These are phyloP conservation scores for Rhodomyrtus psidioides DNA, from an alignment of 441 rosid genomes.

Conservation along the genomic window DNA sequence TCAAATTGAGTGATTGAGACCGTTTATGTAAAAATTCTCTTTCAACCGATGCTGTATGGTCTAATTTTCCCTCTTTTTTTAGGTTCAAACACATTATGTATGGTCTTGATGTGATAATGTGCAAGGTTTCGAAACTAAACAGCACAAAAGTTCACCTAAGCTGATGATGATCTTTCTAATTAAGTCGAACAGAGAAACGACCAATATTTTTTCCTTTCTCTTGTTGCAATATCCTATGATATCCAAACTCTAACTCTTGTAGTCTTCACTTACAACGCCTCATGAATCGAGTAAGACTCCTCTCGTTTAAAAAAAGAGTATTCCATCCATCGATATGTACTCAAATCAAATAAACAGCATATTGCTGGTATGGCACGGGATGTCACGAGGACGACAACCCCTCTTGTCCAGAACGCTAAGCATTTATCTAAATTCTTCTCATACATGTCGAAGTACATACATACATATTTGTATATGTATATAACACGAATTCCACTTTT, in stretches of 20 bases:
- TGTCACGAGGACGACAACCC: not conserved
- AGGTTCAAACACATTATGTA: not conserved
- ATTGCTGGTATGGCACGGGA: rapidly evolving
- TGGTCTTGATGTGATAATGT: not conserved
- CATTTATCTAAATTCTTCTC: not conserved
- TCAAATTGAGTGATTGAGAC: not conserved
- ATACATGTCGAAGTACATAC: not conserved
- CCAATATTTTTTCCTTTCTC: not conserved
- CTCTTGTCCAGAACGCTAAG: not conserved
- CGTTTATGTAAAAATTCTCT: not conserved
- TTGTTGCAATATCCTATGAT: not conserved
- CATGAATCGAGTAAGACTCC: not conserved
- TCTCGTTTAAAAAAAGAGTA: not conserved
- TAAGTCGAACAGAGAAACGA: not conserved
- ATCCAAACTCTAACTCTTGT: not conserved
- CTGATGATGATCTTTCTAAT: not conserved
- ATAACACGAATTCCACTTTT: not conserved
- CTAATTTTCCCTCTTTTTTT: not conserved
- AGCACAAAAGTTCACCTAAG: not conserved
- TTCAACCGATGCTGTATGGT: not conserved
- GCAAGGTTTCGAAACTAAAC: not conserved
- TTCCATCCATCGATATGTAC: not conserved
- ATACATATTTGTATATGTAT: too few species aligned
- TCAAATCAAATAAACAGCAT: not conserved
- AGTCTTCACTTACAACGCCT: not conserved